Conservation (phyloP, 768 basidiomycete species). For the Rhodosporidiobolus odoratus region DNA sequence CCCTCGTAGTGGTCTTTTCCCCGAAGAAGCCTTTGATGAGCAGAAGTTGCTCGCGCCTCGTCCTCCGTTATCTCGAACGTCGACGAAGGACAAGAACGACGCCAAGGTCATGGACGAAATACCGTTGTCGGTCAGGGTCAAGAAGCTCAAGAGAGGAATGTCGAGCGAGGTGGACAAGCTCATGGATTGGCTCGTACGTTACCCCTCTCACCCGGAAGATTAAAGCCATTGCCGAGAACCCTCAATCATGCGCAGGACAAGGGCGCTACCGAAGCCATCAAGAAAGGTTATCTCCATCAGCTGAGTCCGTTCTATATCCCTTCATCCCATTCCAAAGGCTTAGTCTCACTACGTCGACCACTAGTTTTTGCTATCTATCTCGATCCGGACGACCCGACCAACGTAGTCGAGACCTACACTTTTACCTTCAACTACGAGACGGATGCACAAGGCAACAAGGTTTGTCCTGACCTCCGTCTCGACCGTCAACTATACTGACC, state of each 20-base stretch:
- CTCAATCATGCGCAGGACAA: conserved; percentile 73
- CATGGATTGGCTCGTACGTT: conserved; percentile 67
- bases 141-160: conserved; percentile 66
- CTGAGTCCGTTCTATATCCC: conserved; percentile 54
- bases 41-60: conserved; percentile 15
- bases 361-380: conserved; percentile 34
- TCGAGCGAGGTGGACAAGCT: conserved; percentile 77
- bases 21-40: conserved; percentile 35
- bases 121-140: conserved; percentile 59
- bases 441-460: conserved; percentile 30
- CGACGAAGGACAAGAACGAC: not conserved
- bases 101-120: conserved; percentile 12
- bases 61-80: not conserved
- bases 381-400: conserved; percentile 76
- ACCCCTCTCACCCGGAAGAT: conserved; percentile 23
- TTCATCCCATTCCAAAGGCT: not conserved
- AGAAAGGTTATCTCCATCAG: conserved; percentile 75
- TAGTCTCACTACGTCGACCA: not conserved
- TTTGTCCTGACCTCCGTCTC: not conserved
- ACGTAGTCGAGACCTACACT: conserved; percentile 52
- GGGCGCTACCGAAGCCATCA: conserved; percentile 78
- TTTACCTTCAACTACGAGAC: conserved; percentile 40
- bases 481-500: not conserved
- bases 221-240: conserved; percentile 12
- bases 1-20: conserved; percentile 31